phyloP scores from a whole-genome alignment of 176 grass and related monocot species.

The Chrysopogon serrulatus region DNA sequence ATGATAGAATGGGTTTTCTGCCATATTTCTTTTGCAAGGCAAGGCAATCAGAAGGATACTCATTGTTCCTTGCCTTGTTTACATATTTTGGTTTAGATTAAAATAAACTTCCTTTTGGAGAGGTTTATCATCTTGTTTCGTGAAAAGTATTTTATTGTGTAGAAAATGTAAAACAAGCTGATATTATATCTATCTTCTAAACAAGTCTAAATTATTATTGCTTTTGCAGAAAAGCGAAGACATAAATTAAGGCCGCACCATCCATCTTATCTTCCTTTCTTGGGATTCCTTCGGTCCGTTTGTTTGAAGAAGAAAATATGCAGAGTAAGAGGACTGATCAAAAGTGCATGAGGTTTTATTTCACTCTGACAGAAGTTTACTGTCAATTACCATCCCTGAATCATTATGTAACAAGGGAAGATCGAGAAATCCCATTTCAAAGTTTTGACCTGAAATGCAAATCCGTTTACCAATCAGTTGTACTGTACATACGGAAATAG shows the following conservation, averaged over 20 bases:
- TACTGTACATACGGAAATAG: background rate
- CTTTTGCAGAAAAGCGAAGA: conserved; percentile 61
- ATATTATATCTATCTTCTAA: conserved; percentile 1
- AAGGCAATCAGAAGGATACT: background rate
- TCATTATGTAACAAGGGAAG: background rate
- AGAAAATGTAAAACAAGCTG: background rate
- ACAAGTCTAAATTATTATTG: conserved; percentile 3
- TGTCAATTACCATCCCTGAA: background rate
- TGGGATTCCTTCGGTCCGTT: conserved; percentile 58
- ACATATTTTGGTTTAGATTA: background rate
- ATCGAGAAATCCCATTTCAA: background rate
- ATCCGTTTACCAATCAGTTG: background rate
- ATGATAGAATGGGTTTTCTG: background rate
- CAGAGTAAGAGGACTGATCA: conserved; percentile 34
- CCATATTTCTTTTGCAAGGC: background rate
- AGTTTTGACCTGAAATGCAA: background rate
- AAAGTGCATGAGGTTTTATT: background rate
- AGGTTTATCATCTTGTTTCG: background rate
- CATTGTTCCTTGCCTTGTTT: background rate
- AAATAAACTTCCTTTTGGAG: background rate
- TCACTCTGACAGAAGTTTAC: background rate
- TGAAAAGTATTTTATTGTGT: background rate
- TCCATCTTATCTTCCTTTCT: conserved; percentile 51
- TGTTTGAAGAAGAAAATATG: conserved; percentile 53
- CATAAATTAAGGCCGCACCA: conserved; percentile 4